phyloP scores from a whole-genome alignment of 768 basidiomycete genomes.

The Phylloporus sp. region DNA sequence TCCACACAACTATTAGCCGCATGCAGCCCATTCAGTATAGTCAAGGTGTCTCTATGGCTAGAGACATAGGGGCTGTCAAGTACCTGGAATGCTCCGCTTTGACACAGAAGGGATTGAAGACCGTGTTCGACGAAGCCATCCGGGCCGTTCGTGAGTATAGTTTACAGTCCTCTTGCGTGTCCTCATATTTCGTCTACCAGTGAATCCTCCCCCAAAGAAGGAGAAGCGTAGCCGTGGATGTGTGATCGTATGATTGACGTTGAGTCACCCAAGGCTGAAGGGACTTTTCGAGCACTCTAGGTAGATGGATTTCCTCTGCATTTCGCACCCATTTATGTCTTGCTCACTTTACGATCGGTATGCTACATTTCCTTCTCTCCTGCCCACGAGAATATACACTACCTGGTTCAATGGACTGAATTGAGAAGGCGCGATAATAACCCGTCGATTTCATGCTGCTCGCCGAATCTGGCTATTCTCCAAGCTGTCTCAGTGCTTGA shows the following conservation, averaged over 20 bases:
- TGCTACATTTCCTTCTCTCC: constrained; percentile 33
- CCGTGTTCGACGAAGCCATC: constrained; percentile 98
- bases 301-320: constrained; percentile 36
- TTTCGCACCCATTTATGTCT: constrained; percentile 65
- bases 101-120: constrained; percentile 98
- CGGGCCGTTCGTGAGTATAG: constrained; percentile 86
- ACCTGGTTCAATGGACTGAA: constrained; percentile 25
- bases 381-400: constrained; percentile 36
- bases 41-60: constrained; percentile 85
- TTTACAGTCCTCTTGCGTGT: background rate
- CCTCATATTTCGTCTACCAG: constrained; percentile 34
- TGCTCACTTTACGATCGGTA: constrained; percentile 65
- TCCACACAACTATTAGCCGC: constrained; percentile 45
- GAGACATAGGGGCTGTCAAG: constrained; percentile 94
- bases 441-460: too few relatives aligned
- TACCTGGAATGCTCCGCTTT: constrained; percentile 94
- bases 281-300: constrained; percentile 19
- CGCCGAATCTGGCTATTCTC: too few relatives aligned
- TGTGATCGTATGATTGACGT: constrained; percentile 62
- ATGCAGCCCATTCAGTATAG: constrained; percentile 93
- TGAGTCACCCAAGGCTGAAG: constrained; percentile 15
- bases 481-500: too few relatives aligned
- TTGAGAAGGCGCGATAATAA: background rate
- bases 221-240: constrained; percentile 46
- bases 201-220: constrained; percentile 72